These are phyloP conservation scores for Endotrypanum monterogeii DNA, from an alignment of 208 protist genomes.

Conservation along the genomic window DNA sequence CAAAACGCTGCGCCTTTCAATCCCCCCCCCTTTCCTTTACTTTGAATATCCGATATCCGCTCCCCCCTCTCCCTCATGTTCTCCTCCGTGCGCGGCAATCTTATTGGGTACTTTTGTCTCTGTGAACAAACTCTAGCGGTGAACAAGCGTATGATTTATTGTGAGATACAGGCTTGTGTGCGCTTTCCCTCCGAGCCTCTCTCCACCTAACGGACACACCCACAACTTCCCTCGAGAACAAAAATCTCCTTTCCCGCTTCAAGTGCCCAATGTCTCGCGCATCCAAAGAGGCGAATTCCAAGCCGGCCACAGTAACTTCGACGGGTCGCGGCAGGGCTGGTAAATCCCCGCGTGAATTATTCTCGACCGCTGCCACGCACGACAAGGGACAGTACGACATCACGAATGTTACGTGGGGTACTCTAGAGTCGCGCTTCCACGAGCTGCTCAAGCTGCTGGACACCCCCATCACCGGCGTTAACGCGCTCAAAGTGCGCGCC, in stretches of 20 bases:
- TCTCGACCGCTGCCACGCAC: background rate
- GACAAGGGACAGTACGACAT: slow-evolving; percentile 55
- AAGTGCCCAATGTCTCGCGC: background rate
- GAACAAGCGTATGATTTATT: too few relatives aligned
- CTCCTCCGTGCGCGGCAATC: background rate
- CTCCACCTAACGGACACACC: too few relatives aligned
- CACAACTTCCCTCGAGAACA: too few relatives aligned
- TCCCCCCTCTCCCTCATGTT: background rate
- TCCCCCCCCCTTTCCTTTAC: background rate
- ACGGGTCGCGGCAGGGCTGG: background rate
- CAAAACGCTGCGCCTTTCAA: background rate
- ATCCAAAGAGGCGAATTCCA: background rate
- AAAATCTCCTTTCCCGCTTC: background rate
- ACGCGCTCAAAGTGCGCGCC: slow-evolving; percentile 58
- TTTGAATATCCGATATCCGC: background rate
- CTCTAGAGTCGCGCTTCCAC: slow-evolving; percentile 69
- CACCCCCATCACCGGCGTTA: slow-evolving; percentile 63
- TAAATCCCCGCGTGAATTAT: background rate
- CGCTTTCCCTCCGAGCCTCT: background rate
- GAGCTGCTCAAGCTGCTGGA: slow-evolving; percentile 75
- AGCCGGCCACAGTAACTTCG: background rate
- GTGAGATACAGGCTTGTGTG: background rate
- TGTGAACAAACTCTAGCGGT: too few relatives aligned
- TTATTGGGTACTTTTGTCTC: background rate
- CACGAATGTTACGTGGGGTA: slow-evolving; percentile 58